Percentiles rank a stretch among this genome's conserved stretches.
Conservation (phyloP, 805 yeast genomes). For the Tetrapisispora arboricola region DNA sequence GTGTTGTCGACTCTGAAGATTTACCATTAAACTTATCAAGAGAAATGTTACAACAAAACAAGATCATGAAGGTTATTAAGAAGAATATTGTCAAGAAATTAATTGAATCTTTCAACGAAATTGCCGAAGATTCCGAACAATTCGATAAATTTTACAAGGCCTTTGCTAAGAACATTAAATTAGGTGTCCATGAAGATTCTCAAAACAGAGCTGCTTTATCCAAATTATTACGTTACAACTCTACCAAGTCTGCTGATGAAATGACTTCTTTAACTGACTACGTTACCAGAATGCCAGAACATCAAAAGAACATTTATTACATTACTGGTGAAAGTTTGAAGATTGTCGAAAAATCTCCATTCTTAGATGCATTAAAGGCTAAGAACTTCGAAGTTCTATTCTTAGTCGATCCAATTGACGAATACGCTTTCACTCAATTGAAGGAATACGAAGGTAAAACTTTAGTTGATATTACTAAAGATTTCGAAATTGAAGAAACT, state of each 20-base stretch:
- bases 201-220: slow-evolving; percentile 95
- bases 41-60: slow-evolving; percentile 99
- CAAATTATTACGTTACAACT: slow-evolving; percentile 92
- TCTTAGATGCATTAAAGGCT: slow-evolving; percentile 96
- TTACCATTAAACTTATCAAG: slow-evolving; percentile 98
- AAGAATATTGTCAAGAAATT: slow-evolving; percentile 98
- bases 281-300: slow-evolving; percentile 99
- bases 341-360: slow-evolving; percentile 98
- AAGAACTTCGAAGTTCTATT: slow-evolving; percentile 96
- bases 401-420: slow-evolving; percentile 98
- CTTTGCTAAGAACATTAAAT: slow-evolving; percentile 94
- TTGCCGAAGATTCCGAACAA: slow-evolving; percentile 97
- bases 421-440: slow-evolving; percentile 97
- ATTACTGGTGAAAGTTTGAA: slow-evolving; percentile 98
- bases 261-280: slow-evolving; percentile 90
- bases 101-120: slow-evolving; percentile 97
- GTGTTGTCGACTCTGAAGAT: slow-evolving; percentile 99
- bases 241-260: slow-evolving; percentile 93
- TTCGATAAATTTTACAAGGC: slow-evolving; percentile 97
- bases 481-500: slow-evolving; percentile 95
- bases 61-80: slow-evolving; percentile 97
- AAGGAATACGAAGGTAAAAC: slow-evolving; percentile 99
- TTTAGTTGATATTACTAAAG: slow-evolving; percentile 97
- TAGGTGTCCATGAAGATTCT: slow-evolving; percentile 98
- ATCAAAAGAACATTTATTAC: slow-evolving; percentile 98